Evolutionary conservation across 2,329 filamentous ascomycete species (phyloP), one percentile per base, ranked within the genome.

Genomic region (Fusarium verticillioides): DNA sequence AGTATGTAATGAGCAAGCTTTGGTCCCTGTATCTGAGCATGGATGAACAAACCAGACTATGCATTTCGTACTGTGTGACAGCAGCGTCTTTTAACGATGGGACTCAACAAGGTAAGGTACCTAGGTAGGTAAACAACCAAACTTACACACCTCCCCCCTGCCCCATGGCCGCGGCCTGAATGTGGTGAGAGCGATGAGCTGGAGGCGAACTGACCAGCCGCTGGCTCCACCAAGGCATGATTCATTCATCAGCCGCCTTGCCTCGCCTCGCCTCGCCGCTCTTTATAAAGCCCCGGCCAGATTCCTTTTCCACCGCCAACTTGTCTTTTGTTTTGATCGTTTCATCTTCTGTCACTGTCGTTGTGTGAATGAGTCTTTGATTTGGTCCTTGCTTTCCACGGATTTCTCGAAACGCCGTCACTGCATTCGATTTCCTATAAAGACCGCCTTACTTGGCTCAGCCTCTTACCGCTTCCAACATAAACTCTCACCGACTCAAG

Each of bases 231-330:
- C 66, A 50, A 69, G 69, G 67, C 76, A 78, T 78, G 76, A 78
- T 78, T 78, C 76, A 78, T 78, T 78, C 76, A 78, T 77, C 74
- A 77, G 76, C 75, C 75, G 74, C 73, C 76, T 74, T 63, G 73
- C 60, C 70, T 61, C 23, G 59, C 23, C 59, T 67, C 43, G 64
- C 40, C 63, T 69, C 59, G 63, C 64, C 58, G 61, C 64, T 77
- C 63, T 58, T 70, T 78, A 78, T 78, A 78, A 78, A 77, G 71
- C 42, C 71, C 64, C 37, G 54, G 50, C 63, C 56, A 42, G 28
- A 53, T 63, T 73, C 76, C 61, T 50, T 64, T 56, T 37, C 23
- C 57, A 37, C 21, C 60, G 7, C 26, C 23, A 34, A 8, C 18
- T 44, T 10, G 37, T 54, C n/a, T 49, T 64, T 65, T 34, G 39